Conservation (phyloP, 2,329 filamentous ascomycete species). For the Alternaria metachromatica region DNA sequence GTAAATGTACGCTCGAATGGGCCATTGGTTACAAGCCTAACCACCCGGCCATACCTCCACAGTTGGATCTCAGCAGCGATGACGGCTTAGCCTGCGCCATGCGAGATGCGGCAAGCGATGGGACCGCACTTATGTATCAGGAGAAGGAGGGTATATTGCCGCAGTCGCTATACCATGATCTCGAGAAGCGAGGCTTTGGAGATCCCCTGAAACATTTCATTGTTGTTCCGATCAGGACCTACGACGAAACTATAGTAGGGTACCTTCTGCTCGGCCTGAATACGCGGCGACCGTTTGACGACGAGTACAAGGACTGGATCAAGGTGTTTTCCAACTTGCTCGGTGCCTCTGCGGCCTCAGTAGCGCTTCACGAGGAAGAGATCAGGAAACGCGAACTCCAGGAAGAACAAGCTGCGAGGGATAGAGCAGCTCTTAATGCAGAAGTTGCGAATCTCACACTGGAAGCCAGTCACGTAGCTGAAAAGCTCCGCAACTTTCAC, state of each 20-base stretch:
- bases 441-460: conserved; percentile 17
- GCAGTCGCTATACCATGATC: conserved; percentile 5
- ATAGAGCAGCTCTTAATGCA: conserved; percentile 18
- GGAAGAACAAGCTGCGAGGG: conserved; percentile 21
- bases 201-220: conserved; percentile 11
- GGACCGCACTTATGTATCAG: not conserved
- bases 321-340: conserved; percentile 20
- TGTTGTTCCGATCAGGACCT: conserved; percentile 11
- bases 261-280: conserved; percentile 19
- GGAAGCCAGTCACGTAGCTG: conserved; percentile 9
- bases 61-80: conserved; percentile 3
- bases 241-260: conserved; percentile 4
- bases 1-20: conserved; percentile 10
- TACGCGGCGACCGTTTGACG: conserved; percentile 24
- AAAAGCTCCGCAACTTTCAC: conserved; percentile 16
- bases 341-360: conserved; percentile 21
- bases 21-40: conserved; percentile 9
- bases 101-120: not conserved
- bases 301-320: conserved; percentile 25
- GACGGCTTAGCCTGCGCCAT: conserved; percentile 6
- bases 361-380: conserved; percentile 25
- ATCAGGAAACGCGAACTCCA: conserved; percentile 12
- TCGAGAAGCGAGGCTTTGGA: conserved; percentile 17
- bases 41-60: conserved; percentile 8
- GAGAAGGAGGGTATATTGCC: conserved; percentile 11